Percentiles rank a stretch among this genome's conserved stretches.
Evolutionary conservation across 1,139 yeast species (phyloP).

Genomic region (Geotrichum klebahnii): DNA sequence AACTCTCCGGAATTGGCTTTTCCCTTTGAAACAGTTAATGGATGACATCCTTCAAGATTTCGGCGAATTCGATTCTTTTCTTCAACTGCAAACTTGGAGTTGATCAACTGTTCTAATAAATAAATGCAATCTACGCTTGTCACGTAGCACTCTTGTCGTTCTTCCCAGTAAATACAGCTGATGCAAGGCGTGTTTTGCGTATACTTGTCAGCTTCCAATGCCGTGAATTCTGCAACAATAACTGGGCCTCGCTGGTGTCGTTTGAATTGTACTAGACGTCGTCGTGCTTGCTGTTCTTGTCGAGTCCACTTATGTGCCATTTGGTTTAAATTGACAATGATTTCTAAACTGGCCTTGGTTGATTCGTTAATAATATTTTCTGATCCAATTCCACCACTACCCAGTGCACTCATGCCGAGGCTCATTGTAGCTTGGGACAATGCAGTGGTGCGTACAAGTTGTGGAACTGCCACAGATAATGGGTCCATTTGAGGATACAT

Average conservation of each 20-base stretch:
- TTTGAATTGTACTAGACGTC: constrained; percentile 39
- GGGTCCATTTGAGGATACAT: background rate
- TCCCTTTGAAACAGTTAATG: constrained; percentile 55
- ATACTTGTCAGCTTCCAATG: constrained; percentile 37
- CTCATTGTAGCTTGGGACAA: constrained; percentile 29
- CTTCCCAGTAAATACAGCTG: constrained; percentile 62
- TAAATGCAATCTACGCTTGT: constrained; percentile 65
- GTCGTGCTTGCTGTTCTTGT: constrained; percentile 35
- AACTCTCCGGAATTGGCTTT: constrained; percentile 46
- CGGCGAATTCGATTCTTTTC: constrained; percentile 70
- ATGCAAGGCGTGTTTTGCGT: constrained; percentile 39
- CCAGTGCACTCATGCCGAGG: background rate
- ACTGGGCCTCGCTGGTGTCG: constrained; percentile 39
- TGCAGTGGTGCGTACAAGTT: constrained; percentile 34
- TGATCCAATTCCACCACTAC: constrained; percentile 26
- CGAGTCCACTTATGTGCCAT: constrained; percentile 38
- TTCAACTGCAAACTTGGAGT: constrained; percentile 56
- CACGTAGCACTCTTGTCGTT: constrained; percentile 49
- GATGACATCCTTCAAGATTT: constrained; percentile 62
- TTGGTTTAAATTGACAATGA: constrained; percentile 37
- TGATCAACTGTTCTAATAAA: constrained; percentile 55
- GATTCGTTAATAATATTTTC: constrained; percentile 18
- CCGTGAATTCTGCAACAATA: constrained; percentile 36
- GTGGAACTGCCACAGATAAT: constrained; percentile 25
- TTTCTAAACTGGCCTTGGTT: constrained; percentile 33